phyloP scores from a whole-genome alignment of 192 early-diverging fungal species.

The Coemansia sp. region DNA sequence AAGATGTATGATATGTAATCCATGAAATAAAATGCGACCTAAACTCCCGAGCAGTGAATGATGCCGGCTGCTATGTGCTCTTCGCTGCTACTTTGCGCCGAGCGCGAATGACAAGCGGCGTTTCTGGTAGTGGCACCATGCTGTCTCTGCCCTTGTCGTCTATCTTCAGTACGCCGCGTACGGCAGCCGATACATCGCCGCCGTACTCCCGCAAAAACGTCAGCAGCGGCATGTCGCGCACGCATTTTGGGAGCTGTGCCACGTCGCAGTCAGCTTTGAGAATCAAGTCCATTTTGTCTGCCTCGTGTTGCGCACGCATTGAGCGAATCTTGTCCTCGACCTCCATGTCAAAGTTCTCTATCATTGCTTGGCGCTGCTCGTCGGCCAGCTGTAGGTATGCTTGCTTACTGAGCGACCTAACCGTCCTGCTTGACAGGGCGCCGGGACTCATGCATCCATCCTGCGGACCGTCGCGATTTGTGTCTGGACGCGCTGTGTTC shows the following conservation, averaged over 20 bases:
- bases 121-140: constrained; percentile 28
- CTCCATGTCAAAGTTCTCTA: constrained; percentile 57
- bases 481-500: neutral
- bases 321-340: constrained; percentile 52
- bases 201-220: constrained; percentile 43
- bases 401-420: constrained; percentile 20
- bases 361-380: constrained; percentile 48
- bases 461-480: constrained; percentile 3
- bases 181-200: constrained; percentile 42
- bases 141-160: constrained; percentile 10
- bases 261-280: constrained; percentile 54
- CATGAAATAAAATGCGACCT: neutral
- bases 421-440: constrained; percentile 12
- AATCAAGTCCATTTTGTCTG: constrained; percentile 39
- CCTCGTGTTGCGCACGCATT: constrained; percentile 47
- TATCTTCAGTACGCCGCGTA: constrained; percentile 33
- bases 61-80: neutral
- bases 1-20: neutral
- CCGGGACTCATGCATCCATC: constrained; percentile 22
- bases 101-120: constrained; percentile 37
- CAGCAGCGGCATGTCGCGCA: constrained; percentile 49
- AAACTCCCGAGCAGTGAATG: neutral
- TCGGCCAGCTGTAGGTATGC: constrained; percentile 27
- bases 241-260: constrained; percentile 43
- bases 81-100: constrained; percentile 28